phyloP scores from a whole-genome alignment of 306 rosid species.

The Dalbergia oliveri region DNA sequence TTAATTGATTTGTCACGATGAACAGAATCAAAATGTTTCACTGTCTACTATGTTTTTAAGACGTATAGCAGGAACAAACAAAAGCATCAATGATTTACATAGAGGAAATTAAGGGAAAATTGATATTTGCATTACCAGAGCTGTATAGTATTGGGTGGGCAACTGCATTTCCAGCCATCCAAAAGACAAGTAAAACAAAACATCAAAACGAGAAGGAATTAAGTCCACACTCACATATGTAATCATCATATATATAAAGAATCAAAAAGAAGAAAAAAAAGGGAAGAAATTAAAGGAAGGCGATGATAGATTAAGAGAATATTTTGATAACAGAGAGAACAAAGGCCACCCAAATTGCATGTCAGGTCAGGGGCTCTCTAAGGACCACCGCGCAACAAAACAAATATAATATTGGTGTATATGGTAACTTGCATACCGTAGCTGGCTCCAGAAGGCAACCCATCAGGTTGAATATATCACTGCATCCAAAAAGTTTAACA shows the following conservation, averaged over 20 bases:
- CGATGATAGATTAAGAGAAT: not conserved
- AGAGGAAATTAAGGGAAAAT: not conserved
- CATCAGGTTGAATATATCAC: conserved; percentile 78
- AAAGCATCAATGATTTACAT: not conserved
- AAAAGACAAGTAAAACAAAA: not conserved
- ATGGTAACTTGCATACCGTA: conserved; percentile 66
- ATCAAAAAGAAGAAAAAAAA: not conserved
- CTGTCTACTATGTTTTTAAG: not conserved
- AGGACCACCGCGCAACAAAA: conserved; percentile 51
- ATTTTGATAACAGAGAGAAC: not conserved
- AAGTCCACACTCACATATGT: not conserved
- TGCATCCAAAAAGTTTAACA: conserved; percentile 45
- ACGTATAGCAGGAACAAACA: not conserved
- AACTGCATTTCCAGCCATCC: conserved; percentile 65
- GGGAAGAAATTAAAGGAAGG: not conserved
- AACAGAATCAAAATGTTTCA: not conserved
- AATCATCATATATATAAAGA: not conserved
- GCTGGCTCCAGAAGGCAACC: conserved; percentile 96
- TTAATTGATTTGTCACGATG: not conserved
- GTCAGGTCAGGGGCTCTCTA: not conserved
- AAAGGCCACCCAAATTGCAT: conserved; percentile 18
- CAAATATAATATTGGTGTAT: not conserved
- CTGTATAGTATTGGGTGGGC: conserved; percentile 94
- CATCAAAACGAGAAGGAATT: not conserved
- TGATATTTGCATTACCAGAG: conserved; percentile 70